Percentiles rank a stretch among this genome's conserved stretches.
phyloP scores from a whole-genome alignment of 2,329 filamentous ascomycete species.

The Pyrenochaeta sp. region DNA sequence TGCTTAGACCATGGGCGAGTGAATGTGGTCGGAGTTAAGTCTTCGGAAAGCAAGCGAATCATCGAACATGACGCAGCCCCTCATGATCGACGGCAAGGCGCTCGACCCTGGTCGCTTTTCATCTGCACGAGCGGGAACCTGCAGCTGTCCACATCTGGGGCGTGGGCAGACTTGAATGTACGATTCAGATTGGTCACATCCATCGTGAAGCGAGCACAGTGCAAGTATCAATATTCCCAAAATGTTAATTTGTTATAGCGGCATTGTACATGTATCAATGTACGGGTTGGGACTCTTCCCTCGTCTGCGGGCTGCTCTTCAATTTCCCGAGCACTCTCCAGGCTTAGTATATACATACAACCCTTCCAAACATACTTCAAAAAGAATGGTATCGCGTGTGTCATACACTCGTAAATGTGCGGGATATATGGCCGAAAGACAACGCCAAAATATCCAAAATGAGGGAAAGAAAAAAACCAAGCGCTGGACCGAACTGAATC shows the following conservation, averaged over 20 bases:
- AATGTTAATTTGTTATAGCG: conserved; percentile 4
- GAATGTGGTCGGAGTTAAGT: too few relatives aligned
- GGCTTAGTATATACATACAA: conserved; percentile 1
- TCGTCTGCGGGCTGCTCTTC: neutral
- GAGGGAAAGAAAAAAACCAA: conserved; percentile 6
- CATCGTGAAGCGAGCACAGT: too few relatives aligned
- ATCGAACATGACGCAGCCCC: conserved; percentile 12
- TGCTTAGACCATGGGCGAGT: conserved; percentile 2
- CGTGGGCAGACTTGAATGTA: too few relatives aligned
- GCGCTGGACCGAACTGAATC: conserved; percentile 7
- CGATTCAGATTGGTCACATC: too few relatives aligned
- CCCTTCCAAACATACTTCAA: conserved; percentile 1
- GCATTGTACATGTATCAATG: conserved; percentile 3
- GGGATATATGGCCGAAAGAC: conserved; percentile 17
- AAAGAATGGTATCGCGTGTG: conserved; percentile 31
- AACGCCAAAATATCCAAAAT: neutral
- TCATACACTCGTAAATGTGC: conserved; percentile 34
- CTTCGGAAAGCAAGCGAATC: conserved; percentile 17
- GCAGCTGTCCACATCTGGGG: too few relatives aligned
- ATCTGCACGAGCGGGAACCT: conserved; percentile 26
- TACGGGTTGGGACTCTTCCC: neutral
- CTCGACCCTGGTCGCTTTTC: too few relatives aligned
- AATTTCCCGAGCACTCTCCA: neutral
- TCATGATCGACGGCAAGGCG: too few relatives aligned
- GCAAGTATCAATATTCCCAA: neutral